A percentile compares a stretch with the other conserved stretches of the same genome.
phyloP scores from a whole-genome alignment of 768 basidiomycete genomes.

The Ephemerocybe angulata region DNA sequence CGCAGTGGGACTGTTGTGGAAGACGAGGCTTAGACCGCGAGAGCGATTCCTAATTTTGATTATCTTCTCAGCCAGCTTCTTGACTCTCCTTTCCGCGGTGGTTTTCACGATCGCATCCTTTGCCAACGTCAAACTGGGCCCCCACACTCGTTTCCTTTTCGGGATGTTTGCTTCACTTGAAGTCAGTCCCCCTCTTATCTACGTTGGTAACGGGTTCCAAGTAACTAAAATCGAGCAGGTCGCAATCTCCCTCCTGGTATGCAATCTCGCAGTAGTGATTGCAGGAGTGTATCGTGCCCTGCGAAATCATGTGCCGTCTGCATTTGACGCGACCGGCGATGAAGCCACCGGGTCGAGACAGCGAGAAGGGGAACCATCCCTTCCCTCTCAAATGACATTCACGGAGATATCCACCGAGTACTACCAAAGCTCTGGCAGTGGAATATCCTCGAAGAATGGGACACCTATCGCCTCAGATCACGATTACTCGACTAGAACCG shows the following conservation, averaged over 20 bases:
- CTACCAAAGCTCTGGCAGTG: too few species aligned
- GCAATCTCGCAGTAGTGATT: background rate
- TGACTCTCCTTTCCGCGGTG: background rate
- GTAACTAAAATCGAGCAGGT: background rate
- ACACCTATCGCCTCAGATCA: too few species aligned
- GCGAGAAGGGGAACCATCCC: too few species aligned
- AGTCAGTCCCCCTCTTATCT: background rate
- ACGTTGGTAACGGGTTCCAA: background rate
- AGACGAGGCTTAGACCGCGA: background rate
- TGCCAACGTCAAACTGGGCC: background rate
- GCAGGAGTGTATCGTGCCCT: background rate
- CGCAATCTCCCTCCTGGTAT: background rate
- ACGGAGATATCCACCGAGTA: background rate
- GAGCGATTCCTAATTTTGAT: background rate
- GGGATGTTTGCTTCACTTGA: background rate
- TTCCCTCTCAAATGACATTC: background rate
- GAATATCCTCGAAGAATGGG: too few species aligned
- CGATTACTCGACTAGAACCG: too few species aligned
- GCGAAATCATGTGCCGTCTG: background rate
- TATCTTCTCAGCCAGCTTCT: background rate
- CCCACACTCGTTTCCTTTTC: background rate
- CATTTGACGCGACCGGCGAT: background rate
- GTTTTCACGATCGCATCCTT: background rate
- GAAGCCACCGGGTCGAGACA: too few species aligned
- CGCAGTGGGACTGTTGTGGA: background rate